Conservation (phyloP, 805 yeast genomes). For the Candida berthetii region DNA sequence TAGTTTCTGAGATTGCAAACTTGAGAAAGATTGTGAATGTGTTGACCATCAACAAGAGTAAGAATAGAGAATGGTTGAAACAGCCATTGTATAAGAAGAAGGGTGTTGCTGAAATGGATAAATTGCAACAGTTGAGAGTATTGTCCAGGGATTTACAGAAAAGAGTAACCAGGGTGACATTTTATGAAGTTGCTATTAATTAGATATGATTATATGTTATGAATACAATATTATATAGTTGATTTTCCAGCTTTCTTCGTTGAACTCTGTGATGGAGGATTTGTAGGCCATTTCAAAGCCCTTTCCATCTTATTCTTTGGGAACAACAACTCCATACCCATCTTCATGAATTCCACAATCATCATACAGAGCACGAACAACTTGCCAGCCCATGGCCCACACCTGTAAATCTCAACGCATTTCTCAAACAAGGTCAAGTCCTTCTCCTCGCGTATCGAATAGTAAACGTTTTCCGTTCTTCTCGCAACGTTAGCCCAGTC, state of each 20-base stretch:
- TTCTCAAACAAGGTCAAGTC: conserved; percentile 39
- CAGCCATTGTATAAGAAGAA: conserved; percentile 5
- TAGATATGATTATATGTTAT: background rate
- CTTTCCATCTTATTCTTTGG: conserved; percentile 69
- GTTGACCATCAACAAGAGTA: conserved; percentile 6
- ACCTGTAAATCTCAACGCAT: conserved; percentile 55
- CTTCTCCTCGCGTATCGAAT: conserved; percentile 34
- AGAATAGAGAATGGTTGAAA: conserved; percentile 5
- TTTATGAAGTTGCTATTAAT: background rate
- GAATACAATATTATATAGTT: background rate
- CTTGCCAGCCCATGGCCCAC: conserved; percentile 84
- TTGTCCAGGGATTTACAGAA: conserved; percentile 12
- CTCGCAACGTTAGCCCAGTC: conserved; percentile 88
- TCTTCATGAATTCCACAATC: conserved; percentile 65
- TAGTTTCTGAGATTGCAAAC: conserved; percentile 38
- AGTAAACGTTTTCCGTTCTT: conserved; percentile 80
- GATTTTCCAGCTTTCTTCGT: conserved; percentile 7
- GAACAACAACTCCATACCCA: conserved; percentile 59
- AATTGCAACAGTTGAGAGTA: conserved; percentile 12
- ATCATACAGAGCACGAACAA: conserved; percentile 75
- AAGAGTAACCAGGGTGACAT: conserved; percentile 3
- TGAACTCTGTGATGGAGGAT: too few species aligned
- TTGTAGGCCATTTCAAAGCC: conserved; percentile 82
- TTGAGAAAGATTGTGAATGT: conserved; percentile 28
- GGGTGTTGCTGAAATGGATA: conserved; percentile 2